Evolutionary conservation across 208 protist species (phyloP), one percentile per base, ranked within the genome.

Genomic region (Leishmania gerbilli): DNA sequence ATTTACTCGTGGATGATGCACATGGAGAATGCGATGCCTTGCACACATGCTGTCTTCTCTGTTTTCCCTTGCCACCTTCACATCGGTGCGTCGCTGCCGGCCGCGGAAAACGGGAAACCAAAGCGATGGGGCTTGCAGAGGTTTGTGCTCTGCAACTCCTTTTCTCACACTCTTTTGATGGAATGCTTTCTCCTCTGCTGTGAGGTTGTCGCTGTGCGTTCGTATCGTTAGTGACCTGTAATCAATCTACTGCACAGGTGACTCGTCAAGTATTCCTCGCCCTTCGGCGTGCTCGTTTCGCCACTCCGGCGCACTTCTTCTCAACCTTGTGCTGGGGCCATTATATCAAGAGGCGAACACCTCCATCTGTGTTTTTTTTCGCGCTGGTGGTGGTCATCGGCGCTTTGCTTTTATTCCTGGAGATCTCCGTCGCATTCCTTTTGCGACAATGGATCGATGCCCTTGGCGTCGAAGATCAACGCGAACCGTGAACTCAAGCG

Each of bases 401-500:
- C 34, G 47, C 6, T 17, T 75, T 40, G 40, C 40, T 6, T 55
- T 45, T 9, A 21, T 53, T 9, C 0, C 2, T 37, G n/a, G 31
- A 76, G 31, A 45, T 13, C 49, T 76, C 2, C 21, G 8, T 55
- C n/a, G 42, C 27, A 19, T 60, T 40, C 31, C 19, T 62, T 45
- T 55, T n/a, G 31, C 27, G 34, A 60, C 49, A 60, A 62, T 76
- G 71, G 49, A 2, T 76, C 49, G 27, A 82, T 89, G 83, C 75
- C 87, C 11, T 47, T 87, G 55, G 85, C 81, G 13, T 69, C 42
- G 2, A 88, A 79, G 55, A 87, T 93, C 31, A 67, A 67, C 34
- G 84, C 75, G 27, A 84, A 91, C 71, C 85, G 87, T 27, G 80
- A 82, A 51, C 72, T 91, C 27, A 90, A 84, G 74, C 77, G 86